Percentiles rank a stretch among this genome's conserved stretches.
Conservation (phyloP, 495 filamentous ascomycete species). For the Penicillium tannophilum region DNA sequence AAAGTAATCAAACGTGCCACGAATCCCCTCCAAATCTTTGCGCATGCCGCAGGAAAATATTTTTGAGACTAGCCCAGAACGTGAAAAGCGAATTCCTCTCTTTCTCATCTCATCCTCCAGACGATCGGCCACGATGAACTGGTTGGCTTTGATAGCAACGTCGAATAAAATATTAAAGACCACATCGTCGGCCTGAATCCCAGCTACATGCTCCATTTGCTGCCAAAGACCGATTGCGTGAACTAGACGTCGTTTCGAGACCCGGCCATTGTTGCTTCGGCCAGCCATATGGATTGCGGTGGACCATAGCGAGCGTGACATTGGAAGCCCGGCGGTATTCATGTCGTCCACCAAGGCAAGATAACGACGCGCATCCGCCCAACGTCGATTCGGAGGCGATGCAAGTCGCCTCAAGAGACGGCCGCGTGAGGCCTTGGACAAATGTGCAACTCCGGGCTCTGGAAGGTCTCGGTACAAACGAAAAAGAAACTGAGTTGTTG, state of each 20-base stretch:
- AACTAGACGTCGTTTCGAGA: conserved; percentile 65
- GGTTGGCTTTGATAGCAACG: conserved; percentile 79
- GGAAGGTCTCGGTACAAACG: conserved; percentile 63
- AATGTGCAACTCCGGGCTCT: conserved; percentile 63
- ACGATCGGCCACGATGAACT: conserved; percentile 79
- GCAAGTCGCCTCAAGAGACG: conserved; percentile 70
- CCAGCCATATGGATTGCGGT: conserved; percentile 77
- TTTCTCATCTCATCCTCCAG: conserved; percentile 77
- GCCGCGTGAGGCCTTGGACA: conserved; percentile 60
- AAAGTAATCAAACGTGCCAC: conserved; percentile 72
- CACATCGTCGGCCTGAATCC: conserved; percentile 62
- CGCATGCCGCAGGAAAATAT: conserved; percentile 82
- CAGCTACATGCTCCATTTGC: conserved; percentile 78
- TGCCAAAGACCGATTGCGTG: conserved; percentile 80
- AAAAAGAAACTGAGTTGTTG: conserved; percentile 58
- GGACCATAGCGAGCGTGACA: conserved; percentile 75
- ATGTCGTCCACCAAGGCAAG: conserved; percentile 83
- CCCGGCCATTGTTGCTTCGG: conserved; percentile 60
- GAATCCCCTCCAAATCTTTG: conserved; percentile 66
- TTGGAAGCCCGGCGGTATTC: conserved; percentile 62
- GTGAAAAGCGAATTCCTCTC: conserved; percentile 64
- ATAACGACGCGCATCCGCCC: conserved; percentile 65
- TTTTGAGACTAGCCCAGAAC: conserved; percentile 74
- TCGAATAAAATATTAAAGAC: conserved; percentile 95
- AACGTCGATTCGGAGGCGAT: conserved; percentile 41